Conservation (phyloP, 192 early-diverging fungal species). For the Mortierella antarctica region DNA sequence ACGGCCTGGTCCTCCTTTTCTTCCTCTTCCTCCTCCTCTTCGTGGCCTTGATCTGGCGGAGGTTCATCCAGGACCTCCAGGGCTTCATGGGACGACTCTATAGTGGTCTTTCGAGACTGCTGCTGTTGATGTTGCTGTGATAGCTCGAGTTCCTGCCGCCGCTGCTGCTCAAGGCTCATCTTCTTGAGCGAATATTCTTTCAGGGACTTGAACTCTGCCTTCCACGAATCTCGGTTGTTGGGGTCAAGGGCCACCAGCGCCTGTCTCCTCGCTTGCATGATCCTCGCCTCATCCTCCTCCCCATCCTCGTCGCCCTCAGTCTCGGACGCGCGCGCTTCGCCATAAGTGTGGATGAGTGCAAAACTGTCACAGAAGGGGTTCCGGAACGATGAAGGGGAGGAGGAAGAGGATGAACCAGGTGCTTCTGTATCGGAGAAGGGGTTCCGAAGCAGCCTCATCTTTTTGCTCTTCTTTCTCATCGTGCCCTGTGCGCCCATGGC, state of each 20-base stretch:
- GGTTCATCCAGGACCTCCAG: no score
- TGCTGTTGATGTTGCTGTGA: background rate
- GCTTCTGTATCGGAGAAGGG: background rate
- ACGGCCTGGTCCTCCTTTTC: background rate
- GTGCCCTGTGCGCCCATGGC: background rate
- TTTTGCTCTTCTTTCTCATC: background rate
- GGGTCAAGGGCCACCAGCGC: slow-evolving; percentile 33
- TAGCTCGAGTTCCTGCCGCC: background rate
- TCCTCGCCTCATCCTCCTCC: slow-evolving; percentile 23
- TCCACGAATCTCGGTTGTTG: slow-evolving; percentile 4
- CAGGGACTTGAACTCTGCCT: slow-evolving; percentile 29
- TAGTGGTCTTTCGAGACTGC: no score
- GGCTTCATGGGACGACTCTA: background rate
- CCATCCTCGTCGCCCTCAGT: slow-evolving; percentile 16
- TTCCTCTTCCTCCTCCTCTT: background rate
- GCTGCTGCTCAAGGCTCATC: background rate
- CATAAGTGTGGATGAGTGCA: background rate
- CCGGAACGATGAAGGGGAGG: background rate
- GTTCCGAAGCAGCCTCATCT: background rate
- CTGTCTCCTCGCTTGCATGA: slow-evolving; percentile 25
- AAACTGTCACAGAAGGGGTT: slow-evolving; percentile 11
- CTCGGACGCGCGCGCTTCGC: background rate
- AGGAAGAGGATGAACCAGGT: background rate
- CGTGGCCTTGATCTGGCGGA: background rate
- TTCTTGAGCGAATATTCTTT: background rate